Evolutionary conservation across 2,329 filamentous ascomycete genomes (phyloP).

Genomic region (Parastagonospora nodorum): DNA sequence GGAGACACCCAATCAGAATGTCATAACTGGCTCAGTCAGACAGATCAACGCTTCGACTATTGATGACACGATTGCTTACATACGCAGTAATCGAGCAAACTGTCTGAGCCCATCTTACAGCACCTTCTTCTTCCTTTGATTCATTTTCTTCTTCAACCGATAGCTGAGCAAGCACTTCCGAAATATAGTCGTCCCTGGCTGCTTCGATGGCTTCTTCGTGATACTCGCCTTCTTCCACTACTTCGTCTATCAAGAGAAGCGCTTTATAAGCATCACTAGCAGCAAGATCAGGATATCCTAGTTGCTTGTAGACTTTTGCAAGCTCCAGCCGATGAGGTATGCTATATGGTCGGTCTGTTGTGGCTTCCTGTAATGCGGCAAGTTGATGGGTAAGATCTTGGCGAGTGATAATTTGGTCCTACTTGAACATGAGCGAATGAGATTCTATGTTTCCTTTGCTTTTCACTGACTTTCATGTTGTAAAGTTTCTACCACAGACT

Average conservation of each 20-base stretch:
- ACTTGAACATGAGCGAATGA: neutral
- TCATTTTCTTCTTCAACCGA: neutral
- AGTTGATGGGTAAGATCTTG: conserved; percentile 23
- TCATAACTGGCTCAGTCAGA: conserved; percentile 32
- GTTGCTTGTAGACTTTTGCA: conserved; percentile 70
- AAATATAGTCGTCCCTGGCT: conserved; percentile 45
- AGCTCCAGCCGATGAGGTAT: conserved; percentile 60
- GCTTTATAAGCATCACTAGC: conserved; percentile 89
- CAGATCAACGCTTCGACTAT: neutral
- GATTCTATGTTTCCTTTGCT: neutral
- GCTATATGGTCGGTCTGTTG: conserved; percentile 43
- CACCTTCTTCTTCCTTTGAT: neutral
- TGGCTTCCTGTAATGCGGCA: conserved; percentile 28
- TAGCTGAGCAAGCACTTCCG: conserved; percentile 12
- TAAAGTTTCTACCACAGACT: conserved; percentile 4
- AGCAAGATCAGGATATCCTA: conserved; percentile 89
- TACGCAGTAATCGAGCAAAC: conserved; percentile 38
- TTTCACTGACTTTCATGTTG: neutral
- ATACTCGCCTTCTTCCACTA: conserved; percentile 79
- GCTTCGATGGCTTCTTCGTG: conserved; percentile 69
- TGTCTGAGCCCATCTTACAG: conserved; percentile 22
- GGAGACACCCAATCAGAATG: conserved; percentile 60
- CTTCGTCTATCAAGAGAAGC: conserved; percentile 82
- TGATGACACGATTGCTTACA: conserved; percentile 10
- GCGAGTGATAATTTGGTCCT: conserved; percentile 1